Base-by-base conservation (phyloP, 257 asterid genomes). In the Nicotiana tabacum region DNA sequence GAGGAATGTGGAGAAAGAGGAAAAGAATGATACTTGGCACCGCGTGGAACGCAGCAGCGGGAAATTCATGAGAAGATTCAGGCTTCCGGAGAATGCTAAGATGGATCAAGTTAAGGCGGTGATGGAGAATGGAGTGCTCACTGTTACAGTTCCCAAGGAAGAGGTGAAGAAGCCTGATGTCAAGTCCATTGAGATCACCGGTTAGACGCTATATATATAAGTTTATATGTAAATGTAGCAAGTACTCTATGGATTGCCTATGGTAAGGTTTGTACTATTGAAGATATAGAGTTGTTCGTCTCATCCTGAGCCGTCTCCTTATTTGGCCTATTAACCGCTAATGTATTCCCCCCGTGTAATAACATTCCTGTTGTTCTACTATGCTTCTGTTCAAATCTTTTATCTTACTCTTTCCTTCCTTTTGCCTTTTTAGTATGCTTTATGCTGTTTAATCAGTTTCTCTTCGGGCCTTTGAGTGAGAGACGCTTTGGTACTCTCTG, bases 51-150 rank as follows among this genome's bases (percentile, higher is more conserved):
- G 87, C 0, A 84, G 85, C 85, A 32, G 46, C 9, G 82, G 85
- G 0, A 81, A 84, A 35, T 84, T 84, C 35, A 33, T 57, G 30
- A 64, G 85, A 5, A 74, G 87, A 32, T 64, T 84, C 21, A 65
- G 85, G 77, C 64, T 65, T 17, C 87, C 85, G 9, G 87, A 84
- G 55, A 56, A 84, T 8, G 84, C 87, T 0, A 81, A 84, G 46
- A 43, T 81, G 13, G 82, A 76, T 67, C 37, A 37, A 10, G 72
- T 84, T 2, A 81, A 74, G 46, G 87, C 82, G 0, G 11, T 74
- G 8, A 65, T 81, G 70, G 87, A 81, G 69, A 84, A 84, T 32
- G 84, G 84, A 5, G 82, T 84, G 9, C 82, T 84, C 0, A 81
- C 70, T 33, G 48, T 81, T 0, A 84, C 79, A 8, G 80, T 84